phyloP scores from a whole-genome alignment of 352 stramenopile genomes.

The Pilasporangium apinafurcum region DNA sequence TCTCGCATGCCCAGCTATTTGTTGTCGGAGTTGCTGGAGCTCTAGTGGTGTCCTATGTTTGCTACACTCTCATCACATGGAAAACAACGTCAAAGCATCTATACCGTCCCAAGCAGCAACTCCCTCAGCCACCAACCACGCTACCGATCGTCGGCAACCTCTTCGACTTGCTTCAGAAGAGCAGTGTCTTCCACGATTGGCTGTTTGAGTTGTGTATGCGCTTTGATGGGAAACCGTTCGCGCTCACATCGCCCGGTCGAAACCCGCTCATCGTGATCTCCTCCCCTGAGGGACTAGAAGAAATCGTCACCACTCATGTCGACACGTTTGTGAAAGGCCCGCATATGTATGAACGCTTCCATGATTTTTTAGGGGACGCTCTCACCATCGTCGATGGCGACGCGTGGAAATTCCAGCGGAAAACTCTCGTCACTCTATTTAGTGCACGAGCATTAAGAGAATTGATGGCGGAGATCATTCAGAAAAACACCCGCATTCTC shows the following conservation, averaged over 20 bases:
- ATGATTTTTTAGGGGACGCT: constrained; percentile 55
- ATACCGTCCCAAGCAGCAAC: no score
- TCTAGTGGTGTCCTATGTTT: no score
- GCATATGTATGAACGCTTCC: constrained; percentile 18
- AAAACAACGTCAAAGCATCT: no score
- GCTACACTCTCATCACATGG: no score
- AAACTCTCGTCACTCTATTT: constrained; percentile 17
- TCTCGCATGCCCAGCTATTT: no score
- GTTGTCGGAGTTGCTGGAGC: no score
- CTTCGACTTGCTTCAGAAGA: constrained; percentile 6
- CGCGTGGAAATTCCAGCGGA: constrained; percentile 34
- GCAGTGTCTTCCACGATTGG: constrained; percentile 13
- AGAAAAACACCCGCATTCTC: background rate
- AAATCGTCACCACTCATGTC: constrained; percentile 49
- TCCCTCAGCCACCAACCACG: constrained; percentile 6
- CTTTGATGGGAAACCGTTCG: constrained; percentile 22
- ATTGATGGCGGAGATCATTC: constrained; percentile 12
- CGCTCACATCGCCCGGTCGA: constrained; percentile 20
- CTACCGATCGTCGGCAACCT: constrained; percentile 9
- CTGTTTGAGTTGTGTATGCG: constrained; percentile 9
- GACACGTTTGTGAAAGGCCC: constrained; percentile 59
- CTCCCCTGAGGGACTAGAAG: constrained; percentile 26
- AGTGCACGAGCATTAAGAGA: constrained; percentile 19
- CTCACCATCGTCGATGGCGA: constrained; percentile 28
- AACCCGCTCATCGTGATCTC: constrained; percentile 30